Evolutionary conservation across 495 filamentous ascomycete species (phyloP), one percentile per base, ranked within the genome.

Genomic region (Penicillium cosmopolitanum): DNA sequence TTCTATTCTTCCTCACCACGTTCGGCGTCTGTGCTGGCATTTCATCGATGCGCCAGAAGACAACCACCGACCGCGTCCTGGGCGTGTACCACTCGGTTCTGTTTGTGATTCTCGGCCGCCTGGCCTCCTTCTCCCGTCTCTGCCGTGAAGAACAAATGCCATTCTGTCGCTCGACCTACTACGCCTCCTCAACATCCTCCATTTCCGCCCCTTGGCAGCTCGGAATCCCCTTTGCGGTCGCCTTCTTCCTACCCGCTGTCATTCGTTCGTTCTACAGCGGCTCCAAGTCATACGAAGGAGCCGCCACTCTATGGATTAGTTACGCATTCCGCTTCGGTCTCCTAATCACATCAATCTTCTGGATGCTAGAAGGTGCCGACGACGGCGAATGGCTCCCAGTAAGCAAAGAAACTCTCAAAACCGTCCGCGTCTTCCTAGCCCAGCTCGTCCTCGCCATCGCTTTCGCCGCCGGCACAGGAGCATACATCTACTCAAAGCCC

Each of bases 61-160:
- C 81, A 11, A 68, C 78, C 10, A 70, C 78, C 3, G 89, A 94
- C 65, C 84, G 90, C 52, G 81, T 86, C 28, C 66, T 96, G 3
- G 91, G 90, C 53, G 80, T 89, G 5, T 92, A 90, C 60, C 92
- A 98, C 71, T 94, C 95, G 0, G 67, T 92, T 46, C 73, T 91
- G 5, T 98, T 99, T 71, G 80, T 94, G 57, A 67, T 90, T 33
- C 80, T 97, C n/a, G 89, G 87, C 48, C 86, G 94, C 35, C 10
- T 96, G 6, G 89, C 93, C 4, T 96, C 92, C 12, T 85, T 96
- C 60, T 97, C 96, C 19, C 90, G 92, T 58, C 87, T 98, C 33
- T 99, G 95, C 69, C 89, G 95, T 54, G 95, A 99, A 70, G 95
- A 99, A 71, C 95, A 98, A 73, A 97, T 97, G 91, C 95, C 96